Evolutionary conservation across 2,329 filamentous ascomycete species (phyloP), one percentile per base, ranked within the genome.

Genomic region (Fusarium sp.): DNA sequence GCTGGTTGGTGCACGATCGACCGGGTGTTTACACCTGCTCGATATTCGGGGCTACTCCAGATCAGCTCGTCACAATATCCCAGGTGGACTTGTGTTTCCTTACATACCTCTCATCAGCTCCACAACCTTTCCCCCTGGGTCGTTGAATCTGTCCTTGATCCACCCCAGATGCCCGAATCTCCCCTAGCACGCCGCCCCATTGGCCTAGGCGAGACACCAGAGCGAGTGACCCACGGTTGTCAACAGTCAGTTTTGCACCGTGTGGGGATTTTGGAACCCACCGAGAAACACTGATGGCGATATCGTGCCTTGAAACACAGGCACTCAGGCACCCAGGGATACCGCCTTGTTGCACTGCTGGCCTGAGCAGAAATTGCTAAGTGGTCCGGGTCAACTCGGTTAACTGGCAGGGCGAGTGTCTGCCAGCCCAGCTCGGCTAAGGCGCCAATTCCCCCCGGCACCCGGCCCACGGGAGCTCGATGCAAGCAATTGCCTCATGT

Each of bases 171-270:
- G 62, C 58, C 60, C 64, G 49, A 55, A 20, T 42, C 61, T 62
- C 31, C 58, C 68, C 62, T 65, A 51, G 49, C 20, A 57, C 61
- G 58, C 36, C 57, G 31, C 57, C 29, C 58, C 10, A 74, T 74
- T 76, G 73, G 74, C 54, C 59, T 74, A 31, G 46, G 59, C 31
- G 51, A 69, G 61, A 58, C 61, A 58, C 61, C 57, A 66, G 64
- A 64, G 57, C 64, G 44, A 69, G 69, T 44, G 64, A 68, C 67
- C 67, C 65, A 62, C 63, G 70, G 62, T 74, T 67, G 61, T 65
- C 65, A 46, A 62, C 40, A 65, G 49, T 67, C 61, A 78, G 42
- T 74, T 77, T 79, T 64, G 71, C 77, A 79, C 77, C 71, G 74
- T 78, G 77, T 78, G 78, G 76, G 57, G 68, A 62, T 25, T 54